These are phyloP conservation scores for Xerocomellus intermedius DNA, from an alignment of 768 basidiomycete species.

Conservation along the genomic window DNA sequence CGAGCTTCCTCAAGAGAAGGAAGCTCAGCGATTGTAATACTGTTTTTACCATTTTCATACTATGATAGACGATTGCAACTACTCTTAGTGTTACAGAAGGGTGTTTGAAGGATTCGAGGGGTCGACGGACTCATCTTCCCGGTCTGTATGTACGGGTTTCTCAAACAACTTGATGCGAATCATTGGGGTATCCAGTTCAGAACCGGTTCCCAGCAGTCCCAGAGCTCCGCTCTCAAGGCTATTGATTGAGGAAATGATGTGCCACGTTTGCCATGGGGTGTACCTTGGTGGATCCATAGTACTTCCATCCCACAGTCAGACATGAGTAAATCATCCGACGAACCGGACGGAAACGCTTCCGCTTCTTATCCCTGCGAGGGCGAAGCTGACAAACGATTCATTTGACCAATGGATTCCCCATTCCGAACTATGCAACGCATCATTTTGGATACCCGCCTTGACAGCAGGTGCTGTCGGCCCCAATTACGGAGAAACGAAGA, in stretches of 20 bases:
- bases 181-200: no score
- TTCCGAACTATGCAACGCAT: neutral
- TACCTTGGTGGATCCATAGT: neutral
- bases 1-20: constrained; percentile 47
- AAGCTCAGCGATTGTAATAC: constrained; percentile 6
- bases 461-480: neutral
- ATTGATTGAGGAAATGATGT: neutral
- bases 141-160: neutral
- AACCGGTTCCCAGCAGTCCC: neutral
- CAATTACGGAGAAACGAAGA: neutral
- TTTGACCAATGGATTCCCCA: neutral
- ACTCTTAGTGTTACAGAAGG: neutral
- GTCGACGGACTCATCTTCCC: neutral
- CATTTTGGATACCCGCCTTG: neutral
- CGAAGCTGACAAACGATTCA: neutral
- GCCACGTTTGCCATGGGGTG: neutral
- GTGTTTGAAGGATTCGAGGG: neutral
- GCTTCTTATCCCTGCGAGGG: neutral
- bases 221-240: neutral
- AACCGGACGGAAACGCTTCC: neutral
- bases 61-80: neutral
- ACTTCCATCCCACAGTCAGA: neutral
- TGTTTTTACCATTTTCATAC: no score
- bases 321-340: neutral
- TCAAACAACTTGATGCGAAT: neutral